Evolutionary conservation across 1,284 basidiomycete species (phyloP).

Genomic region (Ceratobasidium papillatum): DNA sequence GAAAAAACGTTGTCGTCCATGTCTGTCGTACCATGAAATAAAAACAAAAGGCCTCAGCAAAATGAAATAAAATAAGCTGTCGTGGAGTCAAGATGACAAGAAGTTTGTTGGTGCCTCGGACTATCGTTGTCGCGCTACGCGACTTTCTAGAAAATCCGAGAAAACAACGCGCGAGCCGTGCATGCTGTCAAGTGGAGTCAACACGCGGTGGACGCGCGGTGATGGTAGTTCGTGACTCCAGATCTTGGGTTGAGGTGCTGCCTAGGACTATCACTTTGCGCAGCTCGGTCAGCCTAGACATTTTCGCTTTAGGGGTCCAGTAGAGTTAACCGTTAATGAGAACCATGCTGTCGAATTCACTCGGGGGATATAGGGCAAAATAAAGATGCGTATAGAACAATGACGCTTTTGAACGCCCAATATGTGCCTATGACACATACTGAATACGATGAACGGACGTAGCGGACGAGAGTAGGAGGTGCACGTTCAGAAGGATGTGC

Average conservation of each 20-base stretch:
- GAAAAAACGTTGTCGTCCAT: neutral
- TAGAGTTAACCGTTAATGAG: neutral
- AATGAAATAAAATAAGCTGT: neutral
- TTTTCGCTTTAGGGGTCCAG: conserved; percentile 1
- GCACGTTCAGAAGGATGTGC: neutral
- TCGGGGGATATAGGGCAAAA: neutral
- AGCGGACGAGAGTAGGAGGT: neutral
- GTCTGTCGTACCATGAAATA: neutral
- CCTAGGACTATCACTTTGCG: neutral
- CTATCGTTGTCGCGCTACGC: neutral
- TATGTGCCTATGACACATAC: neutral
- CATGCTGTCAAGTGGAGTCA: conserved; percentile 23
- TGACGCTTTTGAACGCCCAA: neutral
- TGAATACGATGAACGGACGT: neutral
- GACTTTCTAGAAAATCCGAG: neutral
- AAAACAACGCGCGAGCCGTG: conserved; percentile 7
- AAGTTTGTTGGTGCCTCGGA: neutral
- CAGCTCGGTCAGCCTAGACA: conserved; percentile 1
- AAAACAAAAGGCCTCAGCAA: neutral
- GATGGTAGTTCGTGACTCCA: neutral
- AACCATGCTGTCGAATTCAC: conserved; percentile 6
- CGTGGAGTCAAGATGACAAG: neutral
- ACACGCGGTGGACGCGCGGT: conserved; percentile 27
- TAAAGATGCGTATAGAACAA: neutral
- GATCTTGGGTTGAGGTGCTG: neutral